phyloP scores from a whole-genome alignment of 2,329 filamentous ascomycete genomes.

The Didymella exigua region DNA sequence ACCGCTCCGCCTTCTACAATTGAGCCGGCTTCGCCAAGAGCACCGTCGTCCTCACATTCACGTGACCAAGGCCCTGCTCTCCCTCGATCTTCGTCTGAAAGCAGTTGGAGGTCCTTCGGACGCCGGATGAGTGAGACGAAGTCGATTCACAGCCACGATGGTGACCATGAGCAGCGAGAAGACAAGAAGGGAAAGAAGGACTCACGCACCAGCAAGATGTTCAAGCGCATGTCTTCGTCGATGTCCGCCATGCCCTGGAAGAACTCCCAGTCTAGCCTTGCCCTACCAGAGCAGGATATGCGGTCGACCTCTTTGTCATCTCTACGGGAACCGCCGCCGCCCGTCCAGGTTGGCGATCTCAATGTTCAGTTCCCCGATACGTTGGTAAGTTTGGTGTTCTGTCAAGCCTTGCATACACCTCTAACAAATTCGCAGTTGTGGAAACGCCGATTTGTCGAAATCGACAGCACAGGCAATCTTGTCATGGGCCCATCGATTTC shows the following conservation, averaged over 20 bases:
- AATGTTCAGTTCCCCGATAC: conserved; percentile 98
- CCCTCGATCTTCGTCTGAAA: conserved; percentile 48
- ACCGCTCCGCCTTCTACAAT: conserved; percentile 18
- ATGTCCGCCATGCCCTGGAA: conserved; percentile 61
- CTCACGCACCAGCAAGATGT: conserved; percentile 64
- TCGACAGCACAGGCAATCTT: conserved; percentile 83
- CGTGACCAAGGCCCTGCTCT: conserved; percentile 38
- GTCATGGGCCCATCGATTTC: conserved; percentile 75
- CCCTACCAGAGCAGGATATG: conserved; percentile 48
- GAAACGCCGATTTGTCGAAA: conserved; percentile 88
- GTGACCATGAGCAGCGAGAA: conserved; percentile 48
- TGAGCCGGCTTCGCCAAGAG: conserved; percentile 40
- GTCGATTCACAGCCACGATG: conserved; percentile 37
- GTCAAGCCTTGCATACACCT: neutral
- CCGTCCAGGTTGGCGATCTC: conserved; percentile 81
- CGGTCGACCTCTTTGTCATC: conserved; percentile 34
- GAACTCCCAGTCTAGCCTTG: conserved; percentile 50
- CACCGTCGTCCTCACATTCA: conserved; percentile 40
- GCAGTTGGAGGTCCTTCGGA: conserved; percentile 46
- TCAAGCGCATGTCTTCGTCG: conserved; percentile 69
- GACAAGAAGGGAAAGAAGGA: conserved; percentile 60
- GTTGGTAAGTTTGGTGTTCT: conserved; percentile 55
- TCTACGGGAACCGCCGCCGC: conserved; percentile 54
- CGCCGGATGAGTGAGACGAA: conserved; percentile 48
- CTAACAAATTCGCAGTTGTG: conserved; percentile 63